Evolutionary conservation across 768 basidiomycete genomes (phyloP).

Genomic region (Cubamyces lactineus): DNA sequence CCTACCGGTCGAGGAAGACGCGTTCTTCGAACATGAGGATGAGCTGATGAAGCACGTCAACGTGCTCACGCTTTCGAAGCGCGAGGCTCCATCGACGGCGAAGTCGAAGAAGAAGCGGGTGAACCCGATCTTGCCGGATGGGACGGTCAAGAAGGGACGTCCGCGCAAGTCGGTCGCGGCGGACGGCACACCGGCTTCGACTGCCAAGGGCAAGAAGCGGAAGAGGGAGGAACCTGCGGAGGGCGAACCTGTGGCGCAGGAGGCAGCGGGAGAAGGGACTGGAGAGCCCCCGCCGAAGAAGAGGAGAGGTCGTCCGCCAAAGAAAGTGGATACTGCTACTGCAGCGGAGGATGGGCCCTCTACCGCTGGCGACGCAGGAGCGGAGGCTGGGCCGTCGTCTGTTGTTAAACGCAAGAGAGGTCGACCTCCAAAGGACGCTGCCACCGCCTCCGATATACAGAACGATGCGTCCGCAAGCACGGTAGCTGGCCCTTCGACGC

Average conservation of each 20-base stretch:
- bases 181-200: conserved; percentile 10
- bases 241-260: conserved; percentile 20
- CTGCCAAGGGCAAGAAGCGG: conserved; percentile 36
- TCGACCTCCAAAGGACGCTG: conserved; percentile 9
- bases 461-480: conserved; percentile 8
- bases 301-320: conserved; percentile 39
- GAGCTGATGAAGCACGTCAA: conserved; percentile 54
- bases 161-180: conserved; percentile 47
- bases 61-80: conserved; percentile 41
- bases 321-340: conserved; percentile 19
- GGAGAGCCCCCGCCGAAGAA: conserved; percentile 23
- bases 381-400: not conserved
- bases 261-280: not conserved
- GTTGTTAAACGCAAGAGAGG: conserved; percentile 12
- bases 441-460: not conserved
- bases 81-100: not conserved
- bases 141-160: conserved; percentile 59
- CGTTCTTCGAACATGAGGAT: conserved; percentile 57
- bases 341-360: not conserved
- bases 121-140: conserved; percentile 54
- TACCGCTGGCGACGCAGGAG: not conserved
- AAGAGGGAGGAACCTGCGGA: conserved; percentile 34
- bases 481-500: conserved; percentile 7
- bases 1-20: conserved; percentile 40
- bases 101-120: conserved; percentile 35